Conservation (phyloP, 805 yeast species). For the Candida hungchunana region DNA sequence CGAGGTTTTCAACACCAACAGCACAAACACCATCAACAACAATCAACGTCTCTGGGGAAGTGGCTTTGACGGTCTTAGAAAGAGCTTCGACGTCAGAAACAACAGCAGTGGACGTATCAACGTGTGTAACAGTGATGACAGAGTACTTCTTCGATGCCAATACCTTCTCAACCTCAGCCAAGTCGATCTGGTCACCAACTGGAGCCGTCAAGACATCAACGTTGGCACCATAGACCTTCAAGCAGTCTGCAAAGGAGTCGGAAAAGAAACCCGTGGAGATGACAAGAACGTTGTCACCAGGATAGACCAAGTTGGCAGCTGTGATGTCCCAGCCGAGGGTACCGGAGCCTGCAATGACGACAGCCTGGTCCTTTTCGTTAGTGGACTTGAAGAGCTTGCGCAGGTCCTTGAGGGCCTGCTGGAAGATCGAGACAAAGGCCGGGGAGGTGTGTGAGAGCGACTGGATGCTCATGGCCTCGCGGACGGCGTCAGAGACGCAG, state of each 20-base stretch:
- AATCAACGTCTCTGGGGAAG: constrained; percentile 76
- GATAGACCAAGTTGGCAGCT: constrained; percentile 66
- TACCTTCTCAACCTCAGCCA: constrained; percentile 49
- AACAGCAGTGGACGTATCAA: constrained; percentile 96
- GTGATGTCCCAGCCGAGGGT: constrained; percentile 93
- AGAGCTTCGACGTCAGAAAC: constrained; percentile 64
- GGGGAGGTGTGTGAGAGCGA: constrained; percentile 89
- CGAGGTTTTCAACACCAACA: constrained; percentile 79
- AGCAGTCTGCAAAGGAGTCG: constrained; percentile 74
- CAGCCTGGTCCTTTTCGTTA: constrained; percentile 66
- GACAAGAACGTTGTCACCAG: constrained; percentile 71
- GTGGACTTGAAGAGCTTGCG: constrained; percentile 72
- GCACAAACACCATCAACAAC: constrained; percentile 96
- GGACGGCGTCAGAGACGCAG: constrained; percentile 75
- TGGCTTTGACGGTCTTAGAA: constrained; percentile 52
- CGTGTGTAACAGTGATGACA: constrained; percentile 85
- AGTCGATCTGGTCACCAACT: constrained; percentile 67
- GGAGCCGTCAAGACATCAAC: constrained; percentile 71
- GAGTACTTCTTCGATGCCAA: constrained; percentile 51
- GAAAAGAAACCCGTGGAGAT: constrained; percentile 89
- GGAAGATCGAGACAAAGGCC: constrained; percentile 73
- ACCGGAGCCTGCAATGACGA: constrained; percentile 86
- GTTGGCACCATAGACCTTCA: constrained; percentile 66
- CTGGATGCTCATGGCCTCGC: constrained; percentile 75
- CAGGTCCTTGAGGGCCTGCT: constrained; percentile 58